phyloP scores from a whole-genome alignment of 1,284 basidiomycete genomes.

The Boletellus dicymbophilus region DNA sequence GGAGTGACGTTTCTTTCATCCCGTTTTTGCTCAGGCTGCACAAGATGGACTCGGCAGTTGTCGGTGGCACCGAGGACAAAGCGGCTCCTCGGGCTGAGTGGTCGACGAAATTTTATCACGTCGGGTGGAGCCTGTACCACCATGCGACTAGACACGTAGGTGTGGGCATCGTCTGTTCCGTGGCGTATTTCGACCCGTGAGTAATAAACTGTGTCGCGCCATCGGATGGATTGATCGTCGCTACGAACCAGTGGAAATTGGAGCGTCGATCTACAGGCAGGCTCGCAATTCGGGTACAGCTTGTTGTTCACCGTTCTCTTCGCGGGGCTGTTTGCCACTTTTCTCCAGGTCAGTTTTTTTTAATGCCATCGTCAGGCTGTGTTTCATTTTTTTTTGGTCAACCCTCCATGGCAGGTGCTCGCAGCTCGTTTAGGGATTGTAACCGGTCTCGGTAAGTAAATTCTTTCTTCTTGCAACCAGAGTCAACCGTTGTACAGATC shows the following conservation, averaged over 20 bases:
- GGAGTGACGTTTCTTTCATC: background rate
- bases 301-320: slow-evolving; percentile 75
- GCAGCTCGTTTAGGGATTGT: slow-evolving; percentile 49
- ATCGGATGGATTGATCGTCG: slow-evolving; percentile 1
- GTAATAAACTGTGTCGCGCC: slow-evolving; percentile 17
- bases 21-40: background rate
- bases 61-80: slow-evolving; percentile 6
- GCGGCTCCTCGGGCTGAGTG: slow-evolving; percentile 11
- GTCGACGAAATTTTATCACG: slow-evolving; percentile 17
- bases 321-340: slow-evolving; percentile 65
- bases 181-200: slow-evolving; percentile 59
- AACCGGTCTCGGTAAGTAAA: slow-evolving; percentile 45
- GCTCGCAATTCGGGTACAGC: slow-evolving; percentile 68
- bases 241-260: slow-evolving; percentile 50
- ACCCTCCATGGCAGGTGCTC: slow-evolving; percentile 36
- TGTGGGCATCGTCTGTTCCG: slow-evolving; percentile 51
- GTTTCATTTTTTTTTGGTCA: too few relatives aligned
- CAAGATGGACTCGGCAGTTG: slow-evolving; percentile 13
- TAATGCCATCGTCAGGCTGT: background rate
- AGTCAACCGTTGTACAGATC: slow-evolving; percentile 35
- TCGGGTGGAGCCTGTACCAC: slow-evolving; percentile 31
- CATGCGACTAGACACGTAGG: slow-evolving; percentile 49
- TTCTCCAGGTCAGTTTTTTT: slow-evolving; percentile 47
- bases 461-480: background rate
- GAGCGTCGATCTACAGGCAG: slow-evolving; percentile 60